These are phyloP conservation scores for Eutypa lata DNA, from an alignment of 2,329 filamentous ascomycete genomes.

Conservation along the genomic window DNA sequence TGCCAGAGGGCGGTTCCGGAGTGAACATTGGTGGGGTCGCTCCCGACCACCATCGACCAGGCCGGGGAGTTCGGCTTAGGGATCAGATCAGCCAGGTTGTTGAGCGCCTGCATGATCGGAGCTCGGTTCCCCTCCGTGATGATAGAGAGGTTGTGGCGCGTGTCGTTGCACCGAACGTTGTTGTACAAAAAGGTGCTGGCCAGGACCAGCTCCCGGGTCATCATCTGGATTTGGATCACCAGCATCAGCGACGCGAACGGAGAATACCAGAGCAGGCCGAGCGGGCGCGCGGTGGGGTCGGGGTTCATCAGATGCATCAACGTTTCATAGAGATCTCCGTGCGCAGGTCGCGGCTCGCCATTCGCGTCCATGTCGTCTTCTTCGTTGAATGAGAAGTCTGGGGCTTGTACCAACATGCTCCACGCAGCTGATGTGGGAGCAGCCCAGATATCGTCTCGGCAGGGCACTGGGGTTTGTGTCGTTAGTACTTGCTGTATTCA, in stretches of 20 bases:
- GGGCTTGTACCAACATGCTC: conserved; percentile 17
- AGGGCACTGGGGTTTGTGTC: background rate
- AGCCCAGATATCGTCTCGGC: conserved; percentile 7
- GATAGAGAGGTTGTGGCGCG: conserved; percentile 6
- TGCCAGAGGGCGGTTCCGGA: conserved; percentile 2
- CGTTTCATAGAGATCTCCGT: conserved; percentile 9
- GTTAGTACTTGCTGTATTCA: background rate
- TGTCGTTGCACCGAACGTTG: conserved; percentile 7
- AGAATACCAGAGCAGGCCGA: conserved; percentile 10
- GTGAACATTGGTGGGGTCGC: background rate
- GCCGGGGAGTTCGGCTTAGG: conserved; percentile 1
- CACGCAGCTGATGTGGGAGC: conserved; percentile 3
- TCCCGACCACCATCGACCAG: conserved; percentile 2
- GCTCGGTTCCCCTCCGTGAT: conserved; percentile 8
- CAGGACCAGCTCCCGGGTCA: conserved; percentile 8
- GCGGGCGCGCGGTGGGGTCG: conserved; percentile 2
- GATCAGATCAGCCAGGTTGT: conserved; percentile 7
- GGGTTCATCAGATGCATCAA: conserved; percentile 9
- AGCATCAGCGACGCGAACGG: conserved; percentile 9
- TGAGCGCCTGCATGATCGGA: conserved; percentile 8
- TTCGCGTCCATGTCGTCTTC: conserved; percentile 10
- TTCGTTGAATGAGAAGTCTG: conserved; percentile 7
- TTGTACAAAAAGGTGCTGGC: conserved; percentile 6
- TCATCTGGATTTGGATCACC: conserved; percentile 10
- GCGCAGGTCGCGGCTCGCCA: conserved; percentile 6